These are phyloP conservation scores for Colletotrichum godetiae DNA, from an alignment of 2,329 filamentous ascomycete species.

Conservation along the genomic window DNA sequence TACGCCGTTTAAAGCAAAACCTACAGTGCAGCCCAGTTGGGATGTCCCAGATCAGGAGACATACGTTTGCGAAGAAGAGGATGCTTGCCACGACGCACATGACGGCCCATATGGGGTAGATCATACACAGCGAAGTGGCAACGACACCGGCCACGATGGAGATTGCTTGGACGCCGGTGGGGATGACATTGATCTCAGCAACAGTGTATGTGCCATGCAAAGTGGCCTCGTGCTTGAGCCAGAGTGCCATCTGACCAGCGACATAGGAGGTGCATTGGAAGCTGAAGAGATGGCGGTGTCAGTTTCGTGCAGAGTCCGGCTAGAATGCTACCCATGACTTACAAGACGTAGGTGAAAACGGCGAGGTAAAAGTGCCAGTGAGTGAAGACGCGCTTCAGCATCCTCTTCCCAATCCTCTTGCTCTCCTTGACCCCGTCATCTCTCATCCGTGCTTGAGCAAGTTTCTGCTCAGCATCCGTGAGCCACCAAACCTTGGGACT, in stretches of 20 bases:
- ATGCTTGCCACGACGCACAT: conserved; percentile 38
- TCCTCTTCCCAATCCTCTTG: conserved; percentile 39
- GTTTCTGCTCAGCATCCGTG: conserved; percentile 42
- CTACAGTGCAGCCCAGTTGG: conserved; percentile 32
- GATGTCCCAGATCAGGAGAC: conserved; percentile 36
- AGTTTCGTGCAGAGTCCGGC: too few species aligned
- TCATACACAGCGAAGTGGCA: conserved; percentile 43
- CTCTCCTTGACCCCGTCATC: conserved; percentile 35
- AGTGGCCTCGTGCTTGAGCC: conserved; percentile 38
- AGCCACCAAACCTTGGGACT: conserved; percentile 47
- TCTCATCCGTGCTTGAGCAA: conserved; percentile 46
- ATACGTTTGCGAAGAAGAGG: conserved; percentile 33
- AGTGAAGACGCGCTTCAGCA: conserved; percentile 41
- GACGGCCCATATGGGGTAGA: conserved; percentile 45
- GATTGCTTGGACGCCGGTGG: conserved; percentile 36
- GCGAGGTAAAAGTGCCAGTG: conserved; percentile 44
- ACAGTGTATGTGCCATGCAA: conserved; percentile 20
- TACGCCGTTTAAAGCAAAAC: too few species aligned
- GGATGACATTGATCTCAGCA: conserved; percentile 37
- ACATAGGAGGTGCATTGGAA: conserved; percentile 37
- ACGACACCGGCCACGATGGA: conserved; percentile 39
- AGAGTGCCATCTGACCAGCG: conserved; percentile 37
- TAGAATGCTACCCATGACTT: too few species aligned
- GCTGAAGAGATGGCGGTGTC: not conserved
- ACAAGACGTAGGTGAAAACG: conserved; percentile 39